Evolutionary conservation across 2,329 filamentous ascomycete genomes (phyloP).

Genomic region (Fonsecaea monophora): DNA sequence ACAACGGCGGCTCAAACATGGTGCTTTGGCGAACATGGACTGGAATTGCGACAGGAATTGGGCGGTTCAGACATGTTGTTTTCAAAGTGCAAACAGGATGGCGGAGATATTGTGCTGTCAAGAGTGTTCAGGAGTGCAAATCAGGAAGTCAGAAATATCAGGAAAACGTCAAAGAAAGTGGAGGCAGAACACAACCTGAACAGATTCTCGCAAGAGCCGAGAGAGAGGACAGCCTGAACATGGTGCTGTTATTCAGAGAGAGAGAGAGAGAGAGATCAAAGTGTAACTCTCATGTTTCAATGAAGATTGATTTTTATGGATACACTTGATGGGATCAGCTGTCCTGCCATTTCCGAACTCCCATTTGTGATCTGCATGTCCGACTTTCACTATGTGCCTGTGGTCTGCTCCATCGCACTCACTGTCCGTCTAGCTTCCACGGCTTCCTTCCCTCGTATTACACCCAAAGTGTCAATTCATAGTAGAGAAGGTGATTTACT

Average conservation of each 20-base stretch:
- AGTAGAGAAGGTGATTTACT: conserved; percentile 57
- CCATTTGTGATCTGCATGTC: conserved; percentile 5
- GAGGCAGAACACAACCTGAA: not conserved
- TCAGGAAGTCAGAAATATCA: not conserved
- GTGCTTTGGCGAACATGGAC: not conserved
- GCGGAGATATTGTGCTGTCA: not conserved
- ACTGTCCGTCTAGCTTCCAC: conserved; percentile 16
- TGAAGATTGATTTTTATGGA: conserved; percentile 16
- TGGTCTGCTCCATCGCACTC: conserved; percentile 1
- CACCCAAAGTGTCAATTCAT: not conserved
- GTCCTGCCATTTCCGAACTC: conserved; percentile 12
- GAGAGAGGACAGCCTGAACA: not conserved
- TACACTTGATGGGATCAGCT: conserved; percentile 16
- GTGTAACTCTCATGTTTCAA: not conserved
- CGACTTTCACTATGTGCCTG: conserved; percentile 8
- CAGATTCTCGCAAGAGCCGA: not conserved
- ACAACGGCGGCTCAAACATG: not conserved
- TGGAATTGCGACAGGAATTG: not conserved
- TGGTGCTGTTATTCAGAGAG: not conserved
- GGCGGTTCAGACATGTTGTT: not conserved
- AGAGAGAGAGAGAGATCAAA: not conserved
- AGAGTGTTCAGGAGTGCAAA: no score
- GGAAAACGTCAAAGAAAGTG: not conserved
- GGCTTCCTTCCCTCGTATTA: no score
- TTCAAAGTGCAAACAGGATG: not conserved